phyloP scores from a whole-genome alignment of 169 alveolate genomes.

The Plasmodium chabaudi region DNA sequence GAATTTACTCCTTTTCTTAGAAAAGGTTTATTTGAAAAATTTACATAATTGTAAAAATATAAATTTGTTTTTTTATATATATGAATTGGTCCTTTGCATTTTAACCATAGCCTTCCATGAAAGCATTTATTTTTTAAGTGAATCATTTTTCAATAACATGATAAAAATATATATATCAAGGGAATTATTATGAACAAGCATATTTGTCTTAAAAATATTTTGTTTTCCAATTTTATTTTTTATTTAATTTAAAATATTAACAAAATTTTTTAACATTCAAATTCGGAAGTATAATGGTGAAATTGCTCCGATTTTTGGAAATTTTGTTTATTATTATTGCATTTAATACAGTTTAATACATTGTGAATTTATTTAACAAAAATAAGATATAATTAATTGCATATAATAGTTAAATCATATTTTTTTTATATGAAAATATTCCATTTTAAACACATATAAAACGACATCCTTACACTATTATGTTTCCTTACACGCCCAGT shows the following conservation, averaged over 20 bases:
- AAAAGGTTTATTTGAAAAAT: constrained; percentile 29
- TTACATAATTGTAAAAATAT: constrained; percentile 46
- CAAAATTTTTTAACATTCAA: not conserved
- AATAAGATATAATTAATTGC: no score
- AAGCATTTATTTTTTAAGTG: constrained; percentile 48
- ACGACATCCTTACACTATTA: not conserved
- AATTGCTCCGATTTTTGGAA: no score
- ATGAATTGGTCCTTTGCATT: constrained; percentile 19
- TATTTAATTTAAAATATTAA: not conserved
- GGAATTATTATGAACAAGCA: not conserved
- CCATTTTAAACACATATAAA: not conserved
- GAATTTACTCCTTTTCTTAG: constrained; percentile 8
- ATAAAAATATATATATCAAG: constrained; percentile 5
- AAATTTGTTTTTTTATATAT: constrained; percentile 30
- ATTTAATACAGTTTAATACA: no score
- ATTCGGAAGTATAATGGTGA: no score
- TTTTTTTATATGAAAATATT: not conserved
- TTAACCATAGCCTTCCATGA: constrained; percentile 17
- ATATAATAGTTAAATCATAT: no score
- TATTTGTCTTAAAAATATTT: not conserved
- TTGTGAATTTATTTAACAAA: no score
- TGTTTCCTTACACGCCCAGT: constrained; percentile 75
- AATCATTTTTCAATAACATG: constrained; percentile 42
- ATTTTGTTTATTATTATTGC: no score
- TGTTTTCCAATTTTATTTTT: not conserved